Base-by-base conservation (phyloP, 2,329 filamentous ascomycete genomes). In the Aurifilum marmelostoma region DNA sequence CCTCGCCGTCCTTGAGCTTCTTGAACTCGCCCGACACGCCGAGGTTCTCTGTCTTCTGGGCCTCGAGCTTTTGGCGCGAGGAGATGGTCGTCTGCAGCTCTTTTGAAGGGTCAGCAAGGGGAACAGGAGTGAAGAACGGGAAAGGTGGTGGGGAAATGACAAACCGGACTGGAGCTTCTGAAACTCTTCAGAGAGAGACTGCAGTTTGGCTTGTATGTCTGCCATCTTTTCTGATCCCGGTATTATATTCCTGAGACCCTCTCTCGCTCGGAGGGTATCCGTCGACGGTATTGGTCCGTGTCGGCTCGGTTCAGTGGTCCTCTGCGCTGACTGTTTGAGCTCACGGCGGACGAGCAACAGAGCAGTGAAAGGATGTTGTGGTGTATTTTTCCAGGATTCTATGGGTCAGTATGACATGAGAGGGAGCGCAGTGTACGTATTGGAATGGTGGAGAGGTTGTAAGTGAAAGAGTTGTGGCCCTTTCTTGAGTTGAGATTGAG, bases 1-100 rank as follows among this genome's bases (percentile, higher is more conserved):
- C 93, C 76, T 97, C 92, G 74, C 91, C 91, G 50, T 94, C 91
- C 75, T 90, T 88, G 69, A 98, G 85, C 66, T 87, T 85, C 54
- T 88, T 85, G 79, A 98, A 98, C 80, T 98, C 95, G 90, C 92
- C 91, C 79, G 97, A 89, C 12, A 99, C 96, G 21, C 91, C 90
- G 63, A 90, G 82, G 78, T 98, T 99, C 80, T 99, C 96, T 77
- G 97, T 93, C 79, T 92, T 92, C 80, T 99, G 96, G 8, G 94
- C 92, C 79, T 97, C 94, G 8, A 99, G 89, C 81, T 92, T 97
- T 82, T 99, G 94, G 72, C 94, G 89, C 12, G 93, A 92, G 59
- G 89, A 85, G 34, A 98, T 88, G 24, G 88, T 83, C 58, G 84
- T 87, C 79, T 94, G 92, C 67, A 98, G 87, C 74, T 98, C 96